Evolutionary conservation across 225 moss, liverwort and hornwort species (phyloP).

Genomic region (Climacium dendroides): DNA sequence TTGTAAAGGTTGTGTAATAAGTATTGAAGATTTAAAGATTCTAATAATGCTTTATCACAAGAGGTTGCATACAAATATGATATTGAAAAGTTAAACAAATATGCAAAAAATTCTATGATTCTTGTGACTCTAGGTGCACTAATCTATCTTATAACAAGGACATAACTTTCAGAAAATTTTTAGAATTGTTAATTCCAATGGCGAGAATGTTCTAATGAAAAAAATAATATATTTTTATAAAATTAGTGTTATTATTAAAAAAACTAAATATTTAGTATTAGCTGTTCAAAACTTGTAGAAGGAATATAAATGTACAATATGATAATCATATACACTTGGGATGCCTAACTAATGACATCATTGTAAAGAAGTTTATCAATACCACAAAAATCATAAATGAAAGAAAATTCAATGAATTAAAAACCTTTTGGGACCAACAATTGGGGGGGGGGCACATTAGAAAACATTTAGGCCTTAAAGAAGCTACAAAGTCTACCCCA

Average conservation of each 20-base stretch:
- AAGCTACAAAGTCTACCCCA: too few species aligned
- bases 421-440: accelerated
- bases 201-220: too few species aligned
- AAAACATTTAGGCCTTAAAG: too few species aligned
- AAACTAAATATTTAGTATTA: not conserved
- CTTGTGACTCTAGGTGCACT: accelerated
- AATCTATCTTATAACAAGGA: not conserved
- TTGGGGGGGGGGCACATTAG: too few species aligned
- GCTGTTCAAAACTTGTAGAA: not conserved
- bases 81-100: too few species aligned
- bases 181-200: too few species aligned
- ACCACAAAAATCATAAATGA: accelerated
- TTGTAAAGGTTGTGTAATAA: too few species aligned
- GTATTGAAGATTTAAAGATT: not conserved
- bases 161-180: too few species aligned
- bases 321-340: not conserved
- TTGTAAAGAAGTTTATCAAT: not conserved
- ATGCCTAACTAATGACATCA: not conserved
- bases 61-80: accelerated
- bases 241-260: too few species aligned
- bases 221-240: too few species aligned
- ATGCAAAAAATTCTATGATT: not conserved
- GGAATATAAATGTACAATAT: not conserved
- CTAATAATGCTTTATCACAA: accelerated
- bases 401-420: not conserved